Evolutionary conservation across 2,329 filamentous ascomycete species (phyloP), one percentile per base, ranked within the genome.

Genomic region (Chalara sp.): DNA sequence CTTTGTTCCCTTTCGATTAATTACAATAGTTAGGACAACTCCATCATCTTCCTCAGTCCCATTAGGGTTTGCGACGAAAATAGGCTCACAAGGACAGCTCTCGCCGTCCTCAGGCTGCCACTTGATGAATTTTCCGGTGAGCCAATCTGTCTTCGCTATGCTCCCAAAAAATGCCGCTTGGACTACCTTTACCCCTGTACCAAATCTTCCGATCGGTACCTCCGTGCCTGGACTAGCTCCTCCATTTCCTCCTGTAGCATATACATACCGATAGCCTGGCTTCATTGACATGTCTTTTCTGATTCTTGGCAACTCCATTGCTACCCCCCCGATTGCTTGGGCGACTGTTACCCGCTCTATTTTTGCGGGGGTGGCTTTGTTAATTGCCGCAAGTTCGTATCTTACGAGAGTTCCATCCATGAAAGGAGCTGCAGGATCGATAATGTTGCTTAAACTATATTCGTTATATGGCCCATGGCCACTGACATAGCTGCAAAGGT

Each of bases 81-180:
- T 79, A 0, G 84, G 73, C 65, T 89, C 85, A 2, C 84, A 80
- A 0, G 85, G 84, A 0, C 81, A 83, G 59, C 88, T 82, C 0
- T 76, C 81, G 0, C 71, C 70, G 0, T 71, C 72, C 12, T 76
- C 72, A 30, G 49, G 49, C 44, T 47, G 33, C 85, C 85, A 89
- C 53, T 76, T 69, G 3, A 76, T 53, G 0, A 72, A 70, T 31
- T 72, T 70, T 7, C 76, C 69, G 0, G 76, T 83, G 7, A 68
- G 58, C 5, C 79, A 70, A 61, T 89, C 83, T 13, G 80, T 84
- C 66, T 88, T 89, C 58, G 76, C 74, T 32, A 88, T 69, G 0
- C 73, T 74, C 57, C 88, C 84, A 47, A 81, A 68, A 41, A 87
- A 70, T 0, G 80, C 79, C 41, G 77, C 81, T 44, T 75, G 72